phyloP scores from a whole-genome alignment of 768 basidiomycete genomes.

The Lentinula edodes region DNA sequence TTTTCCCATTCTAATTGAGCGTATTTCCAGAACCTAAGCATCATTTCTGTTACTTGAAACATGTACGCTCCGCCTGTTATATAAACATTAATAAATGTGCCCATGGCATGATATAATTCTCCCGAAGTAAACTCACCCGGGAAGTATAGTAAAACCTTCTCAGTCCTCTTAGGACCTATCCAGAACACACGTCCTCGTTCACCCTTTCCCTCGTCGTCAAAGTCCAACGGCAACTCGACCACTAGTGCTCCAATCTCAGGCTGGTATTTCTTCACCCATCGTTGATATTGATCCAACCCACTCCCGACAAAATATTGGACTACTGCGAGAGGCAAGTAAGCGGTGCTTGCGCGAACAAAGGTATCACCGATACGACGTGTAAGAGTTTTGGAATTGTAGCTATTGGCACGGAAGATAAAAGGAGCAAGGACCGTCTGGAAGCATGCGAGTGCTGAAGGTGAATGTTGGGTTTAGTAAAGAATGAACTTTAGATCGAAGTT shows the following conservation, averaged over 20 bases:
- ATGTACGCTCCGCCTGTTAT: constrained; percentile 7
- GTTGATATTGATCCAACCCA: background rate
- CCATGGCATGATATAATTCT: too few relatives aligned
- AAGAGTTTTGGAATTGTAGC: too few relatives aligned
- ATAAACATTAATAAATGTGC: background rate
- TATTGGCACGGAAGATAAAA: too few relatives aligned
- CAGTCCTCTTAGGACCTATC: constrained; percentile 25
- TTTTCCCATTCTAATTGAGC: constrained; percentile 4
- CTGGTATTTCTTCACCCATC: background rate
- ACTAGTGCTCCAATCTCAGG: background rate
- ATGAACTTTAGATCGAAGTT: too few relatives aligned
- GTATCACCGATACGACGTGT: too few relatives aligned
- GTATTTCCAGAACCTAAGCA: constrained; percentile 1
- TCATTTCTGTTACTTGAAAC: background rate
- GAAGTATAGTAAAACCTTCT: constrained; percentile 25
- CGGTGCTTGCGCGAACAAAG: too few relatives aligned
- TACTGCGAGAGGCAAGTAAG: too few relatives aligned
- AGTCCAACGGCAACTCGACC: background rate
- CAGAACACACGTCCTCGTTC: constrained; percentile 17
- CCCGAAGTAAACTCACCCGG: constrained; percentile 19
- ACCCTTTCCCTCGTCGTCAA: background rate
- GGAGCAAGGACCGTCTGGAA: too few relatives aligned
- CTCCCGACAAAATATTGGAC: background rate
- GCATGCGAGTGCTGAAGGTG: too few relatives aligned
- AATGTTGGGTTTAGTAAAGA: too few relatives aligned